Conservation (phyloP, 345 rosid species). For the Bruguiera sexangula region DNA sequence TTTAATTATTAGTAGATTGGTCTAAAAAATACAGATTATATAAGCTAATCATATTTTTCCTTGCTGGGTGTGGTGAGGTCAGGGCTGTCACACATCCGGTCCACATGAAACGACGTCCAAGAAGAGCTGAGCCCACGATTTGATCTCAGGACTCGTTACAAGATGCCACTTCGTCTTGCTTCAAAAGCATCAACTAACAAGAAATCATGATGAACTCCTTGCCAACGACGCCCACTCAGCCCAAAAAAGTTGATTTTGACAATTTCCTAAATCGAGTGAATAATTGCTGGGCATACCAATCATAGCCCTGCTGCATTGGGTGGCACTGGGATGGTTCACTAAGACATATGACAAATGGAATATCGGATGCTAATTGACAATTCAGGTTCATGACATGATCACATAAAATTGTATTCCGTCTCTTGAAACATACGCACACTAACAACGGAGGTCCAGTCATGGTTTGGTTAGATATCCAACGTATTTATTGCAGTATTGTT, state of each 20-base stretch:
- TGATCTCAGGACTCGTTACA: not conserved
- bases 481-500: too few species aligned
- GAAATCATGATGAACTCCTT: not conserved
- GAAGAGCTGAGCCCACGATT: not conserved
- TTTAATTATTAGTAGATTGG: too few species aligned
- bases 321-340: too few species aligned
- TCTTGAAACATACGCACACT: too few species aligned
- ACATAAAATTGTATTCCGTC: too few species aligned
- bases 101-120: not conserved
- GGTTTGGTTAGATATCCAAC: too few species aligned
- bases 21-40: too few species aligned
- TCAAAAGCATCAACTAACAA: not conserved
- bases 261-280: not conserved
- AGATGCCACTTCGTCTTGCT: not conserved
- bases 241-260: not conserved
- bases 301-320: too few species aligned
- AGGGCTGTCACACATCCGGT: not conserved
- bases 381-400: too few species aligned
- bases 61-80: not conserved
- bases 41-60: not conserved
- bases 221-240: not conserved
- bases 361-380: too few species aligned
- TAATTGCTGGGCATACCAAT: not conserved
- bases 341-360: too few species aligned
- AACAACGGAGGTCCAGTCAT: too few species aligned